Percentiles rank a stretch among this genome's conserved stretches.
Conservation (phyloP, 345 rosid genomes). For the Boechera divaricarpa region DNA sequence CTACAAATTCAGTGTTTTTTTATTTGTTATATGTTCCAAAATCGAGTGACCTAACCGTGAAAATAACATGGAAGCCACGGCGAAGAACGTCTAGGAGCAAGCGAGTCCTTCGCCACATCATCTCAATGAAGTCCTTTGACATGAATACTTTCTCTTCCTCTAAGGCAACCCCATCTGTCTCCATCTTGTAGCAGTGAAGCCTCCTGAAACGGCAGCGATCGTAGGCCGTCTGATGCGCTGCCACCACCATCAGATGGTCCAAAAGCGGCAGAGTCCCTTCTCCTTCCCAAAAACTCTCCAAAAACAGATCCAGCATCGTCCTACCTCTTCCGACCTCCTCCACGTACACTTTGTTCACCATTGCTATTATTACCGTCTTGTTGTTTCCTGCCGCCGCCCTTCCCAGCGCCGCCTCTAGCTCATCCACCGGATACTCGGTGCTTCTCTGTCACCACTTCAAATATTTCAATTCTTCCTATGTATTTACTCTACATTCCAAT, state of each 20-base stretch:
- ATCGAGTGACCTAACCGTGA: conserved; percentile 57
- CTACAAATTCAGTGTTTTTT: not conserved
- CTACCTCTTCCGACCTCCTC: conserved; percentile 50
- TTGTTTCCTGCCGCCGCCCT: conserved; percentile 65
- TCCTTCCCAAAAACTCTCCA: conserved; percentile 83
- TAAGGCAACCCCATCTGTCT: conserved; percentile 56
- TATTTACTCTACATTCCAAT: conserved; percentile 2
- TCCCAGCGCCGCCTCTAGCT: conserved; percentile 51
- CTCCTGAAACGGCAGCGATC: conserved; percentile 65
- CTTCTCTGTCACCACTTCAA: conserved; percentile 20
- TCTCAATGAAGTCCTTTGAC: conserved; percentile 68
- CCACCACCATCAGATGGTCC: conserved; percentile 59
- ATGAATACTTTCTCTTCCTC: conserved; percentile 65
- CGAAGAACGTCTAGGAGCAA: conserved; percentile 66
- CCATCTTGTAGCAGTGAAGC: conserved; percentile 71
- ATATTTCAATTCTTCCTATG: conserved; percentile 12
- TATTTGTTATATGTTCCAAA: not conserved
- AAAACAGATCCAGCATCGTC: conserved; percentile 73
- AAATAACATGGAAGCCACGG: conserved; percentile 69
- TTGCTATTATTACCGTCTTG: conserved; percentile 65
- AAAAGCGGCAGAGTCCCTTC: conserved; percentile 60
- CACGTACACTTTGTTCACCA: conserved; percentile 73
- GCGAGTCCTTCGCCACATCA: conserved; percentile 87
- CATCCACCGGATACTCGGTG: conserved; percentile 45
- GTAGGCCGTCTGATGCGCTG: conserved; percentile 72